Conservation (phyloP, 2,329 filamentous ascomycete species). For the Bertia moriformis region DNA sequence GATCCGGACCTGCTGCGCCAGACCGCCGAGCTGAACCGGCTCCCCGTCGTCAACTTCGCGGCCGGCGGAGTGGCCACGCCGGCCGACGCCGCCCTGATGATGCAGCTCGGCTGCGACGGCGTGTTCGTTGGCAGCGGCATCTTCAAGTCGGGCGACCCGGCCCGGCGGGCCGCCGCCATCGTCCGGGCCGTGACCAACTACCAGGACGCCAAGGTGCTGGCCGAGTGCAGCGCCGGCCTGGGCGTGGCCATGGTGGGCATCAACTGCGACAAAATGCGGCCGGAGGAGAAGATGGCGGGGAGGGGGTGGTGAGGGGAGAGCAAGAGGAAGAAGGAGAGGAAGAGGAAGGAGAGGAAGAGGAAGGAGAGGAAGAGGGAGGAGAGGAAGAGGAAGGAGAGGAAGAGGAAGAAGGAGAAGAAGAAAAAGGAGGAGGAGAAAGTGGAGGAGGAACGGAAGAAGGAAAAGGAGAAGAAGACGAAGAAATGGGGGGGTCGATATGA, state of each 20-base stretch:
- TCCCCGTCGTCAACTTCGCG: conserved; percentile 95
- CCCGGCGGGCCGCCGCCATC: conserved; percentile 82
- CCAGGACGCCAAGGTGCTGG: conserved; percentile 70
- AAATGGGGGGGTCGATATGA: too few species aligned
- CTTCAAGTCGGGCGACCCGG: conserved; percentile 89
- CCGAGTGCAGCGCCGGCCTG: conserved; percentile 72
- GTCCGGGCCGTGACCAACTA: conserved; percentile 88
- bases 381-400: not conserved
- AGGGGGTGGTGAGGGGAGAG: conserved; percentile 64
- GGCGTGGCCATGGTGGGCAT: conserved; percentile 97
- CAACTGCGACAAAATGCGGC: conserved; percentile 65
- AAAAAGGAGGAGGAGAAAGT: not conserved
- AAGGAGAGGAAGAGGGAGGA: not conserved
- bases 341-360: too few species aligned
- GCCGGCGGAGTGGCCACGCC: conserved; percentile 99
- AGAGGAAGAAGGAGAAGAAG: not conserved
- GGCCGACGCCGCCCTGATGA: conserved; percentile 93
- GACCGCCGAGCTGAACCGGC: conserved; percentile 70
- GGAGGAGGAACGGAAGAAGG: too few species aligned
- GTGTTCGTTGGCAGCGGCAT: conserved; percentile 95
- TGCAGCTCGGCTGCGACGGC: conserved; percentile 95
- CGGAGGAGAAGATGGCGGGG: conserved; percentile 68
- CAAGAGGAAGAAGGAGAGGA: conserved; percentile 1
- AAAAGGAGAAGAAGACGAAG: too few species aligned
- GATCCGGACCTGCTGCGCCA: conserved; percentile 69